Evolutionary conservation across 805 yeast species (phyloP).

Genomic region (Wickerhamomyces hampshirensis): DNA sequence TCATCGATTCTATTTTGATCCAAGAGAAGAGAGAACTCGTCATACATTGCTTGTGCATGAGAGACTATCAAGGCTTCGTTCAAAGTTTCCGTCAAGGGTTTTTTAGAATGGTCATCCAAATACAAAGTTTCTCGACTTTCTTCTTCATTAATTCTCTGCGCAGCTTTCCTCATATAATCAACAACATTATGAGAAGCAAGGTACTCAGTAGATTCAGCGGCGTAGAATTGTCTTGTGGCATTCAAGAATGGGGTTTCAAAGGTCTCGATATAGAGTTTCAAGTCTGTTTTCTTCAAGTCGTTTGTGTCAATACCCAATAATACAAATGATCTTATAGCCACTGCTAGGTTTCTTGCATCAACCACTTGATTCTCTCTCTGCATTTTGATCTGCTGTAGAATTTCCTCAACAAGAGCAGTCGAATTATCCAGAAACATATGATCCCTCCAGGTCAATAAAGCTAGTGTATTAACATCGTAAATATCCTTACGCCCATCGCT

Average conservation of each 20-base stretch:
- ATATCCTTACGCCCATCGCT: slow-evolving; percentile 88
- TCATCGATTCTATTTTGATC: slow-evolving; percentile 70
- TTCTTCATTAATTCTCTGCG: slow-evolving; percentile 78
- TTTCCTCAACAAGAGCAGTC: slow-evolving; percentile 56
- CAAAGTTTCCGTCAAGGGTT: slow-evolving; percentile 68
- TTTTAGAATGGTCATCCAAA: slow-evolving; percentile 81
- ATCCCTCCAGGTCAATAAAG: slow-evolving; percentile 83
- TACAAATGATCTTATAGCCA: slow-evolving; percentile 83
- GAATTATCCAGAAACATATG: slow-evolving; percentile 70
- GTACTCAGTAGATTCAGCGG: slow-evolving; percentile 61
- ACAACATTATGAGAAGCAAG: slow-evolving; percentile 75
- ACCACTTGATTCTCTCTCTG: slow-evolving; percentile 79
- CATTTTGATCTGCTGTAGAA: slow-evolving; percentile 66
- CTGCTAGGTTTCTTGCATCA: slow-evolving; percentile 58
- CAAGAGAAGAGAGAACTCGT: slow-evolving; percentile 70
- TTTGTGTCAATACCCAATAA: slow-evolving; percentile 85
- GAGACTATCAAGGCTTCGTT: slow-evolving; percentile 72
- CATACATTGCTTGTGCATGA: slow-evolving; percentile 72
- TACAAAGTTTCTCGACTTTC: slow-evolving; percentile 70
- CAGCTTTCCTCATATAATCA: slow-evolving; percentile 86
- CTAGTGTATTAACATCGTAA: slow-evolving; percentile 85
- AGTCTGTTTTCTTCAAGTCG: slow-evolving; percentile 80
- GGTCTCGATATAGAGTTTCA: slow-evolving; percentile 72
- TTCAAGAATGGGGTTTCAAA: slow-evolving; percentile 77
- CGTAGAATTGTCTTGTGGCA: slow-evolving; percentile 63